Evolutionary conservation across 2,329 filamentous ascomycete species (phyloP), one percentile per base, ranked within the genome.

Genomic region (Byssoonygena ceratinophila): DNA sequence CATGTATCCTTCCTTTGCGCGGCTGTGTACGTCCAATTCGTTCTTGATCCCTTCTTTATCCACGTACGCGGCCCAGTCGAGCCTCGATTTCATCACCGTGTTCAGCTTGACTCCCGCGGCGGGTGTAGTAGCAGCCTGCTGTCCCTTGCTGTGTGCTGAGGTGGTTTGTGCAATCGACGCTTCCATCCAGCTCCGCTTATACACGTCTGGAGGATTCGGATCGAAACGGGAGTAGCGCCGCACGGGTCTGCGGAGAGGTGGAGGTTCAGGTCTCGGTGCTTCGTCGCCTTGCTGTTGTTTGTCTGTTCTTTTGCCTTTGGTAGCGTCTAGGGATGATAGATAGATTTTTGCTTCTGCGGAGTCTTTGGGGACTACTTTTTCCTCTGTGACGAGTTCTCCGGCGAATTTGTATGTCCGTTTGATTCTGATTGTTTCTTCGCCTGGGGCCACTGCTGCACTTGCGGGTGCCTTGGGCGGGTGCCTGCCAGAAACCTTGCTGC

Each of bases 31-130:
- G 52, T 78, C 75, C 61, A 84, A 64, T 63, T 84, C 81, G 53
- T 81, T 79, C 53, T 76, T 74, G 53, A 83, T 75, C 27, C 80
- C 79, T 43, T 77, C 76, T 50, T 76, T 68, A 61, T 82, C 78
- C 37, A 84, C 80, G 60, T 81, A 82, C 9, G 75, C 74, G 18
- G 78, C 79, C 81, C 81, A 84, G 59, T 84, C 81, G 60, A 83
- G 68, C 50, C 79, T 75, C 27, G 77, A 81, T 65, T 83, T 84
- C 65, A 82, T 79, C 46, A 84, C 78, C 0, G 80, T 82, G 58
- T 81, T 83, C 67, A 84, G 75, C 61, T 82, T 83, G 54, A 77
- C 76, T 60, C 76, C 68, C 67, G 74, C 59, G 18, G 20, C 40
- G 62, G 71, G 63, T 34, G 60, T 59, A 6, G 59, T 57, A 55